Evolutionary conservation across 2,329 filamentous ascomycete species (phyloP), one percentile per base, ranked within the genome.

Genomic region (Teratosphaeriaceae sp.): DNA sequence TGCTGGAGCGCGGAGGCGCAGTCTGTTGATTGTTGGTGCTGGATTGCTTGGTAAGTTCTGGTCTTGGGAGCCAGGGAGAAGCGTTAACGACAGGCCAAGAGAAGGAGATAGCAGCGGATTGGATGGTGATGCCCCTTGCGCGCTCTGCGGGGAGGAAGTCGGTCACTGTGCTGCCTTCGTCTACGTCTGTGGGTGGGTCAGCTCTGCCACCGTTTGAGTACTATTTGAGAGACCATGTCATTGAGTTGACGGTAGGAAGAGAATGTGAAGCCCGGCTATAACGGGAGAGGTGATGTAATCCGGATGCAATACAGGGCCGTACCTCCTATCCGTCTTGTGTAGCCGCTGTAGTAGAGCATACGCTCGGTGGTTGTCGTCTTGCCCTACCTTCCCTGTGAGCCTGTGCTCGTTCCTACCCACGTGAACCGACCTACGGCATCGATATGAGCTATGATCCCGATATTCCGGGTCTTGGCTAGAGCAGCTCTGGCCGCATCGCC

Each of bases 301-400:
- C n/a, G n/a, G n/a, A n/a, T n/a, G n/a, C n/a, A 31, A 40, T 5
- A 35, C 3, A 3, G 5, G 22, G n/a, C 20, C 56, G 50, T 70
- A 78, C 75, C 74, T 69, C 92, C 92, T 59, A 96, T 80, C 64
- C 89, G 76, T 52, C 86, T 76, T 8, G 89, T 94, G 49, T 89
- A 82, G 38, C 92, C 90, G 62, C 88, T 94, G 60, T 96, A 95
- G 62, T 88, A 97, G 59, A 98, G 84, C 90, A 97, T 97, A 45
- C 92, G 88, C 79, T 98, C 92, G 3, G 92, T 97, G 0, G 92
- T 98, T 0, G 92, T 97, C 1, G 92, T 98, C 73, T 98, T 98
- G 7, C 92, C 92, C 75, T 79, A 55, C 30, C 18, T 2, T 2
- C 16, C 13, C 61, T n/a, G 51, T 51, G 38, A 51, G 50, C 18